phyloP scores from a whole-genome alignment of 352 stramenopile genomes.

The Peronosclerospora sorghi region DNA sequence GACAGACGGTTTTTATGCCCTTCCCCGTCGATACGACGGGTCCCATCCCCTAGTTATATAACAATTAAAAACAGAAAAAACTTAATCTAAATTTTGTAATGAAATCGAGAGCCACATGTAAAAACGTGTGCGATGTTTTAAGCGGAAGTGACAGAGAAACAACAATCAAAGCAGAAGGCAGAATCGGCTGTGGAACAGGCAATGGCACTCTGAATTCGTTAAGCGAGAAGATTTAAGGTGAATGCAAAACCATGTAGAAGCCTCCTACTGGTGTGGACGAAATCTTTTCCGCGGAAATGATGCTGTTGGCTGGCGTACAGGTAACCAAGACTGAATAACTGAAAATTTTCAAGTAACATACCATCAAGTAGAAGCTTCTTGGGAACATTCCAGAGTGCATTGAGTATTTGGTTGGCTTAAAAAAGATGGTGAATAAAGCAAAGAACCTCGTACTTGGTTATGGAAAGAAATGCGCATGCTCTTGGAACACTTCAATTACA shows the following conservation, averaged over 20 bases:
- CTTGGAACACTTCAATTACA: constrained; percentile 91
- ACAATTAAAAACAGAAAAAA: no score
- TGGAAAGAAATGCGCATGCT: constrained; percentile 92
- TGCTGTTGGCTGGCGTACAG: constrained; percentile 87
- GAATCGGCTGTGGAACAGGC: constrained; percentile 90
- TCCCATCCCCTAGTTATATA: no score
- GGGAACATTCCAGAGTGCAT: constrained; percentile 95
- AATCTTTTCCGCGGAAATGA: constrained; percentile 90
- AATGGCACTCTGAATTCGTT: constrained; percentile 94
- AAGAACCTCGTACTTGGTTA: constrained; percentile 76
- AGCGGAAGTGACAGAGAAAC: constrained; percentile 89
- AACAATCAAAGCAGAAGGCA: constrained; percentile 83
- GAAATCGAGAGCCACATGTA: no score
- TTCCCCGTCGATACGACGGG: no score
- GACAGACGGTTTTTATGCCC: no score
- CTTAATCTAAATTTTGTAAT: no score
- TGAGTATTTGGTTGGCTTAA: constrained; percentile 89
- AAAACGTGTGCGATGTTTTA: constrained; percentile 92
- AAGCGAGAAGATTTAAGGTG: constrained; percentile 94
- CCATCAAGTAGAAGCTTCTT: constrained; percentile 90
- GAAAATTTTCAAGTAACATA: constrained; percentile 93
- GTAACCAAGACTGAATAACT: constrained; percentile 92
- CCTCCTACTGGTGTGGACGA: constrained; percentile 90
- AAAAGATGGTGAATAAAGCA: constrained; percentile 90
- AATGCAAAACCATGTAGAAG: constrained; percentile 96